Evolutionary conservation across 2,329 filamentous ascomycete species (phyloP).

Genomic region (Macroventuria anomochaeta): DNA sequence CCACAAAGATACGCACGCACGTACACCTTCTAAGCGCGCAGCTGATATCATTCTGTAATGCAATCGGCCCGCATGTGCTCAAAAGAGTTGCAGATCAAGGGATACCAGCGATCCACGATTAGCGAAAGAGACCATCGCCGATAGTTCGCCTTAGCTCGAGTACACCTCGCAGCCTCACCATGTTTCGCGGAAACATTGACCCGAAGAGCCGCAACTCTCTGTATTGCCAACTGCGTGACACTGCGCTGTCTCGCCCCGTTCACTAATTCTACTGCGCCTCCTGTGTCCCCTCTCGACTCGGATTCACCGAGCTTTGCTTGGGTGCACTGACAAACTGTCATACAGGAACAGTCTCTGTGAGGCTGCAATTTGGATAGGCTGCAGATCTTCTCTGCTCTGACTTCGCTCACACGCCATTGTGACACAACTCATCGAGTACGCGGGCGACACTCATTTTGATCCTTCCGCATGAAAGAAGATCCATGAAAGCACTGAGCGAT

Average conservation of each 20-base stretch:
- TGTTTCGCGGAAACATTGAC: constrained; percentile 6
- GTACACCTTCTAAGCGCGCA: not conserved
- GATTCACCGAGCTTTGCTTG: not conserved
- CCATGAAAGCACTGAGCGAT: not conserved
- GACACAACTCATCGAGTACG: not conserved
- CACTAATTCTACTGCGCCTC: not conserved
- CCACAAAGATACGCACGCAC: not conserved
- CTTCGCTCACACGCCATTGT: not conserved
- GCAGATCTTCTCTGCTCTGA: not conserved
- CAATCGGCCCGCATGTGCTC: not conserved
- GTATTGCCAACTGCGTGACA: constrained; percentile 12
- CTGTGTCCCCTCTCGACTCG: not conserved
- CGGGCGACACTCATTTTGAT: not conserved
- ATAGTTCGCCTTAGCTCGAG: not conserved
- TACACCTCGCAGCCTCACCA: constrained; percentile 5
- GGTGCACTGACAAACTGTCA: not conserved
- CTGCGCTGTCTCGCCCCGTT: constrained; percentile 8
- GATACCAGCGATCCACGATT: constrained; percentile 6
- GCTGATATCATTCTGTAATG: not conserved
- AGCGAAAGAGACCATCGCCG: constrained; percentile 7
- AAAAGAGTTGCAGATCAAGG: not conserved
- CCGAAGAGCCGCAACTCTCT: constrained; percentile 13
- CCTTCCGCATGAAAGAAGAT: not conserved
- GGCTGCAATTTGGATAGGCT: not conserved
- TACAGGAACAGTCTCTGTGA: not conserved